Evolutionary conservation across 2,329 filamentous ascomycete genomes (phyloP), one percentile per base, ranked within the genome.

Genomic region (Xenoacremonium recifei): DNA sequence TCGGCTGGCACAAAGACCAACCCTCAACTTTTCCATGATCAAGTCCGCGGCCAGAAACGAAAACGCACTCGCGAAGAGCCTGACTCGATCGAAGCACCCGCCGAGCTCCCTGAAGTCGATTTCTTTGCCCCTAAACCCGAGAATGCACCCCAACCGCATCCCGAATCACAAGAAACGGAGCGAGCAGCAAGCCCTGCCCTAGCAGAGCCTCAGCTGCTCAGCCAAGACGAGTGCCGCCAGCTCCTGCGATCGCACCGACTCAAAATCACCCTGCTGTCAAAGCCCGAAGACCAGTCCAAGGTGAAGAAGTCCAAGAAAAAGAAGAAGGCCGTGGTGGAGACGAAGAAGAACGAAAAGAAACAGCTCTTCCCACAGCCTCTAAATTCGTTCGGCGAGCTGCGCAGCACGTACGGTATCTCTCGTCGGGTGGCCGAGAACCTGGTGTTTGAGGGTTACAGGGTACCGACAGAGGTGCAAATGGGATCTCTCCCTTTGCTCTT

Each of bases 401-500:
- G 81, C 27, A 71, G 74, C 21, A 73, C 73, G 33, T 95, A 92
- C 66, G 77, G 76, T n/a, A 80, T 96, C 31, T 86, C 89, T 4
- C 72, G 77, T 30, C 77, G 83, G 31, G 67, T 99, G 33, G 81
- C 82, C 2, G 80, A 86, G 46, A 99, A 99, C 58, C 72, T 99
- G 21, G 73, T 79, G 12, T 76, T 80, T n/a, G 89, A 97, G 67
- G 89, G 87, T 10, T 99, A 95, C 62, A 81, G 78, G 25, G 73
- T 90, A 42, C 93, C 93, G 11, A 99, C 93, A 0, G 92, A 97
- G 66, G 91, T 99, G 11, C 93, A 99, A 63, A 79, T 97, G 65
- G 91, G 81, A 4, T 85, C 84, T 56, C 67, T 99, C 49, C 92
- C 93, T 20, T 67, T 97, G 34, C 70, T 97, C 25, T 69, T 97